These are phyloP conservation scores for Kwoniella bestiolae DNA, from an alignment of 768 basidiomycete genomes.

Conservation along the genomic window DNA sequence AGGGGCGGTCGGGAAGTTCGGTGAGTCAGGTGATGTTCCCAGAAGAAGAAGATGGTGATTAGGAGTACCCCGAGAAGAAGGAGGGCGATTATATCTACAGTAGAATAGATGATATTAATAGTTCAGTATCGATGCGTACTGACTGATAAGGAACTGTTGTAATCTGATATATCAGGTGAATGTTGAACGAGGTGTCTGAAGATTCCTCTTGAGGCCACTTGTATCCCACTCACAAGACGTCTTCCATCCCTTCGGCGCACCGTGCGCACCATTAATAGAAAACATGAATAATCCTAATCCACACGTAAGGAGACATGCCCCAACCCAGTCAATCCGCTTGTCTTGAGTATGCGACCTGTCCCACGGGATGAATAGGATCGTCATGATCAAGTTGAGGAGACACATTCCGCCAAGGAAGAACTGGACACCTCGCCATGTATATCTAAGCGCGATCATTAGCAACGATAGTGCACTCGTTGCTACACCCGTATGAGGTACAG, in stretches of 20 bases:
- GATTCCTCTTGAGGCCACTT: too few species aligned
- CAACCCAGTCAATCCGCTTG: neutral
- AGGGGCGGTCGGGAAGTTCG: conserved; percentile 46
- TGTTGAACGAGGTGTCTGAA: too few species aligned
- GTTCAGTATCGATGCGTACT: too few species aligned
- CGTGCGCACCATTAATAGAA: neutral
- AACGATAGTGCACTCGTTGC: too few species aligned
- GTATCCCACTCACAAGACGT: neutral
- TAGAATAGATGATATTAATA: too few species aligned
- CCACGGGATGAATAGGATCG: neutral
- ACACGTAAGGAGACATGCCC: neutral
- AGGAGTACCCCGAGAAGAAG: conserved; percentile 68
- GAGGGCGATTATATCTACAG: conserved; percentile 76
- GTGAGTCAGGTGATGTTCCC: conserved; percentile 69
- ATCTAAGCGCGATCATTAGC: neutral
- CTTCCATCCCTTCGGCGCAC: neutral
- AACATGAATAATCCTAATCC: neutral
- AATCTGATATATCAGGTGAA: too few species aligned
- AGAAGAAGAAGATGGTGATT: conserved; percentile 65
- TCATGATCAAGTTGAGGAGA: neutral
- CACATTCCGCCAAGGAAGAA: neutral
- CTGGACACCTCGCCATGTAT: neutral
- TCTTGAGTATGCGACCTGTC: neutral
- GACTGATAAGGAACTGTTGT: too few species aligned
- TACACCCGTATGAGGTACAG: too few species aligned